phyloP scores from a whole-genome alignment of 768 basidiomycete species.

The Tulasnella sp. region DNA sequence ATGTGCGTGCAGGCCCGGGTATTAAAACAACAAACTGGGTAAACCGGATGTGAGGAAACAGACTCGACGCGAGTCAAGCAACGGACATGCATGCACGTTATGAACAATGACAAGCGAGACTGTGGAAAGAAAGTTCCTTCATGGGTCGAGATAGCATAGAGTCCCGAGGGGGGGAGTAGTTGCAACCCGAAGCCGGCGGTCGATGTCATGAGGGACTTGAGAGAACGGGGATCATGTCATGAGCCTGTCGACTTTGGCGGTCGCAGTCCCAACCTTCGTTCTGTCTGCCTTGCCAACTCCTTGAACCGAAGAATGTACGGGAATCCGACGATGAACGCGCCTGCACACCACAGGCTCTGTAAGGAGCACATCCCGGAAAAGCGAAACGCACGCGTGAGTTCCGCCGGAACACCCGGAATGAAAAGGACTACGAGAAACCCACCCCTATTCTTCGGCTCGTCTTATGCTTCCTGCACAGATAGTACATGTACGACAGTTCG shows the following conservation, averaged over 20 bases:
- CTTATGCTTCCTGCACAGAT: constrained; percentile 17
- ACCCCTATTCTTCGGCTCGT: not conserved
- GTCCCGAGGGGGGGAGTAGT: too few relatives aligned
- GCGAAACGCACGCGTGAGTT: not conserved
- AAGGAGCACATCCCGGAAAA: not conserved
- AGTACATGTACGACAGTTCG: not conserved
- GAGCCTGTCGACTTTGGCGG: not conserved
- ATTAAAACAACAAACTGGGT: not conserved
- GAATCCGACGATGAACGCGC: constrained; percentile 7
- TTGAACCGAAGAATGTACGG: not conserved
- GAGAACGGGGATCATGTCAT: not conserved
- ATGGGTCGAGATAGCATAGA: not conserved
- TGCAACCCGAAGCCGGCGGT: not conserved
- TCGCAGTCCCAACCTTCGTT: not conserved
- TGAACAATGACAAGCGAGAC: not conserved
- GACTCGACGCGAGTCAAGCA: not conserved
- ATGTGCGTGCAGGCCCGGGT: constrained; percentile 5
- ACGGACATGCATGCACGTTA: constrained; percentile 7
- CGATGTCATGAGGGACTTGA: constrained; percentile 6
- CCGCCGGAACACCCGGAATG: not conserved
- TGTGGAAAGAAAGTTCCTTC: not conserved
- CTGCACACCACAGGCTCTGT: constrained; percentile 8
- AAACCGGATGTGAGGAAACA: not conserved
- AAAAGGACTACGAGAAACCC: not conserved
- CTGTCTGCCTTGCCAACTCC: not conserved